Evolutionary conservation across 352 stramenopile genomes (phyloP), one percentile per base, ranked within the genome.

Genomic region (Blastocystis sp.): DNA sequence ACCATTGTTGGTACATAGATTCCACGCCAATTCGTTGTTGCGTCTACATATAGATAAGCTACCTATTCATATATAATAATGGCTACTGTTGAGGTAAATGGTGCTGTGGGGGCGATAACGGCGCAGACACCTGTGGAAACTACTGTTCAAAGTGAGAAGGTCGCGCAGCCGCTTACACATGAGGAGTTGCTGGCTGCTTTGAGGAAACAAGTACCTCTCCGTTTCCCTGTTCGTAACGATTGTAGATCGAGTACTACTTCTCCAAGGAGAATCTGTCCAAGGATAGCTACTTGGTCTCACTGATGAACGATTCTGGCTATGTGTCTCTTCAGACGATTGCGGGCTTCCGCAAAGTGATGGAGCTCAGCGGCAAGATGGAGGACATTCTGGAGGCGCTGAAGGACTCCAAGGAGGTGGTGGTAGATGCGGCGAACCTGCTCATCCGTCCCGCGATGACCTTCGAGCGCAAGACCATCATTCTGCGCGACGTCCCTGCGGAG

Each of bases 261-360:
- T 84, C 74, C 61, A 63, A 84, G 52, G 74, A 84, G 34, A 84
- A 84, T 48, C 62, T 84, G 21, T 38, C 42, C n/a, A 71, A 68
- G 38, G 74, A 84, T 71, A 52, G 28, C 34, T 71, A 84, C 64
- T 45, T 84, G 10, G 38, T 84, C 24, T 84, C 74, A n/a, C 59
- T 71, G 34, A 84, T 84, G 74, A 71, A 84, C 64, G 74, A 84
- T 57, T 71, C 59, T 84, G 59, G 62, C 34, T 84, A 71, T 84
- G 74, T 84, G 62, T 38, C 74, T 74, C 52, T 84, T 11, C 52
- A n/a, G 17, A 71, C 62, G 28, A 84, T 84, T 84, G 24, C 62
- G 14, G 45, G 74, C 24, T 84, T 84, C 19, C 59, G 42, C 21
- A 84, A 84, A 57, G 62, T 84, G 28, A 71, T 24, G 24, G 24